Conservation (phyloP, 441 rosid species). For the Viola pubescens region DNA sequence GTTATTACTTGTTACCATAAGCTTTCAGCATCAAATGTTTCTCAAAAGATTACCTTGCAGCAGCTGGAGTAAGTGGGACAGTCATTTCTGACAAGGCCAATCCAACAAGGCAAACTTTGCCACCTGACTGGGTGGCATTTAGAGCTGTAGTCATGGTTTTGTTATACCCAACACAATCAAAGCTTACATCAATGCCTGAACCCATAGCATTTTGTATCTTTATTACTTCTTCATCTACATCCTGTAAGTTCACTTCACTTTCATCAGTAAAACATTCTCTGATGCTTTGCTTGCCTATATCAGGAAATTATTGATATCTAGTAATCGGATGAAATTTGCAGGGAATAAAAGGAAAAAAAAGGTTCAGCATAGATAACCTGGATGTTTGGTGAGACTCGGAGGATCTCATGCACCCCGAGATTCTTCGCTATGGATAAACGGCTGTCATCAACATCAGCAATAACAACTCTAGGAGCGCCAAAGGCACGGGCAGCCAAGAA, state of each 20-base stretch:
- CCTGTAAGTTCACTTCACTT: slow-evolving; percentile 32
- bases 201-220: slow-evolving; percentile 52
- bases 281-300: too few relatives aligned
- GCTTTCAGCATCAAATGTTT: too few relatives aligned
- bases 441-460: slow-evolving; percentile 69
- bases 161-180: slow-evolving; percentile 77
- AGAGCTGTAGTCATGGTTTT: slow-evolving; percentile 88
- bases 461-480: slow-evolving; percentile 70
- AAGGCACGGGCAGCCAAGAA: slow-evolving; percentile 82
- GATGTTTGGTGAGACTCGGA: slow-evolving; percentile 52
- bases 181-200: slow-evolving; percentile 53
- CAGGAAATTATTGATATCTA: too few relatives aligned
- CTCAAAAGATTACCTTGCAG: slow-evolving; percentile 53
- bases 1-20: background rate
- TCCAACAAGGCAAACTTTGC: slow-evolving; percentile 93
- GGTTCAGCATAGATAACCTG: slow-evolving; percentile 32
- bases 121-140: slow-evolving; percentile 56
- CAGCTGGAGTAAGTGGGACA: slow-evolving; percentile 75
- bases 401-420: slow-evolving; percentile 60
- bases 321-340: background rate
- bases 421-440: slow-evolving; percentile 74
- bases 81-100: slow-evolving; percentile 84
- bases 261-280: background rate
- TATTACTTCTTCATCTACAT: slow-evolving; percentile 47
- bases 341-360: background rate